Evolutionary conservation across 2,329 filamentous ascomycete species (phyloP).

Genomic region (Fusarium temperatum): DNA sequence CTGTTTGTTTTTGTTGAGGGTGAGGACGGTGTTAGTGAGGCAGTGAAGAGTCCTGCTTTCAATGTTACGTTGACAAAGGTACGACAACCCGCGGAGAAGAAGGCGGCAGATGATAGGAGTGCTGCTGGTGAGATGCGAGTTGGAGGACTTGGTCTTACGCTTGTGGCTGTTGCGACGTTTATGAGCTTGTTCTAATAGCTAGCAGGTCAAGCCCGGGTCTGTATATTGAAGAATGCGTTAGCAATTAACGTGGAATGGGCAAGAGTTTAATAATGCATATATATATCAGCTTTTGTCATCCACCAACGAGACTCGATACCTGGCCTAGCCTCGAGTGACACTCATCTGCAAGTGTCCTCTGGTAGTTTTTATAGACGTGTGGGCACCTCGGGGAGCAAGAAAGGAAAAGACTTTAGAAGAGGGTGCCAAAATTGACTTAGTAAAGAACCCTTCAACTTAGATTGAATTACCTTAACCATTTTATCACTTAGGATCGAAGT

Average conservation of each 20-base stretch:
- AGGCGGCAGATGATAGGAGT: background rate
- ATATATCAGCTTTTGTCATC: background rate
- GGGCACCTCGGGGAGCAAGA: background rate
- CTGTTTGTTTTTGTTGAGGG: conserved; percentile 43
- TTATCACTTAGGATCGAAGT: background rate
- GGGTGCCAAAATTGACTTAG: background rate
- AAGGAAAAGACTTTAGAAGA: background rate
- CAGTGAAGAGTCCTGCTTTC: conserved; percentile 40
- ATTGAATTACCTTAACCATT: too few relatives aligned
- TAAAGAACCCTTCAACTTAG: fast-evolving
- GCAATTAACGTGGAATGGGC: fast-evolving
- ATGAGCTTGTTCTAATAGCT: conserved; percentile 36
- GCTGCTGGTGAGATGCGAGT: background rate
- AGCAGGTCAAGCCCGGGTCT: conserved; percentile 3
- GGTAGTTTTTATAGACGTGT: background rate
- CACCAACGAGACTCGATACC: background rate
- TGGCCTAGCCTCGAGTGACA: too few relatives aligned
- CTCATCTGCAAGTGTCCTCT: fast-evolving
- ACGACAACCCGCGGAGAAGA: conserved; percentile 32
- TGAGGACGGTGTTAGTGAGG: conserved; percentile 10
- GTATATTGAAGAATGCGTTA: background rate
- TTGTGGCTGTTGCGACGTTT: conserved; percentile 5
- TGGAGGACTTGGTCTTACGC: background rate
- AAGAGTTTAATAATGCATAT: background rate
- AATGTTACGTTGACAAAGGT: conserved; percentile 43